Evolutionary conservation across 2,329 filamentous ascomycete genomes (phyloP).

Genomic region (Cytospora piceicola): DNA sequence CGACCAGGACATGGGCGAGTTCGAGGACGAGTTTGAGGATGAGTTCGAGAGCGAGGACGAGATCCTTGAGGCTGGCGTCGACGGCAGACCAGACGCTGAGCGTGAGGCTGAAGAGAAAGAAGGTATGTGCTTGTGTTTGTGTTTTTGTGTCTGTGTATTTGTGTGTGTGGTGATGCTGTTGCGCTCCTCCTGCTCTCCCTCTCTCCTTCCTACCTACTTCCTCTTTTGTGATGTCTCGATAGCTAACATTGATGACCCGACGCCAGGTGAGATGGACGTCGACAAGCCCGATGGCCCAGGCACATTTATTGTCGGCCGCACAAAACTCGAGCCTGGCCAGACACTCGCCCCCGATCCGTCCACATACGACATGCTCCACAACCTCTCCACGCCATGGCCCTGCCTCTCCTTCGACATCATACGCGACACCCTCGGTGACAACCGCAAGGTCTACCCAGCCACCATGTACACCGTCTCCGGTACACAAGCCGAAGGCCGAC

Average conservation of each 20-base stretch:
- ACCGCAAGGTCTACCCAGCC: constrained; percentile 89
- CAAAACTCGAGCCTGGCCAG: constrained; percentile 88
- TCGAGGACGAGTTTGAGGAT: constrained; percentile 94
- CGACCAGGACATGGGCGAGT: constrained; percentile 72
- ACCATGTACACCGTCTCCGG: constrained; percentile 95
- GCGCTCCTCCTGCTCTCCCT: not conserved
- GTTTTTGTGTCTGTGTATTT: no score
- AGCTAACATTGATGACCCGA: constrained; percentile 30
- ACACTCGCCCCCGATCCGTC: constrained; percentile 87
- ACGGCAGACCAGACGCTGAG: constrained; percentile 90
- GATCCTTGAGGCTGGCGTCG: constrained; percentile 90
- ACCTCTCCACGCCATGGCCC: constrained; percentile 91
- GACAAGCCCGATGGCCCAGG: constrained; percentile 60
- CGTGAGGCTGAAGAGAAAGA: constrained; percentile 85
- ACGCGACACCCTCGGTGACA: constrained; percentile 81
- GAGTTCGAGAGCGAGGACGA: constrained; percentile 90
- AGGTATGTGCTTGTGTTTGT: constrained; percentile 48
- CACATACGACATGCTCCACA: constrained; percentile 98
- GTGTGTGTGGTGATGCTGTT: not conserved
- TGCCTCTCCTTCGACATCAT: constrained; percentile 96
- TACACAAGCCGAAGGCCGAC: constrained; percentile 81
- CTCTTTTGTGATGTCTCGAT: not conserved
- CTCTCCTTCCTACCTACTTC: not conserved
- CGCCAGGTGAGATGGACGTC: constrained; percentile 76
- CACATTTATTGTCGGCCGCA: constrained; percentile 94